Evolutionary conservation across 2,329 filamentous ascomycete species (phyloP), one percentile per base, ranked within the genome.

Genomic region (Fusarium penzigii): DNA sequence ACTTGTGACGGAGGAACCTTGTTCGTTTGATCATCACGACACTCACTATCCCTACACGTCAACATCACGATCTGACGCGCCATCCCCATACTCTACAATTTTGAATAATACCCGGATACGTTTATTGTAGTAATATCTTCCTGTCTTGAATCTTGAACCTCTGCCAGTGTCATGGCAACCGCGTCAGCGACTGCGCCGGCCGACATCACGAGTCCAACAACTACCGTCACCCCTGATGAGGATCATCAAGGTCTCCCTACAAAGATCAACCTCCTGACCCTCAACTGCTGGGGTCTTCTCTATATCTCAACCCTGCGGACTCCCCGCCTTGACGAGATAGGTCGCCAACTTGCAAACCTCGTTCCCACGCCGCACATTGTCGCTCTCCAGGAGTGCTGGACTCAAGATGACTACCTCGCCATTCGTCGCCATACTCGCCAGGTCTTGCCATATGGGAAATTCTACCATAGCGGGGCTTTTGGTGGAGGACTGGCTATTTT

Each of bases 241-340:
- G 69, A 68, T 57, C 63, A 66, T 49, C 58, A 64, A 7, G 40
- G 46, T n/a, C 70, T 66, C 60, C 83, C 81, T 16, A 75, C 75
- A 32, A 80, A 86, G 52, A 82, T 97, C 68, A 87, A 89, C 66
- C 80, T 97, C 62, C 76, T 97, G 59, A 94, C 90, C 5, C 84
- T 96, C 70, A 99, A 99, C 74, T 97, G 92, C 83, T 97, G 94
- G 93, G 94, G 94, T 46, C 85, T 97, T 56, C 93, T 95, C 67
- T 91, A 85, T 75, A 80, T 97, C 66, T 87, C 92, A 46, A 86
- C 87, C 60, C 83, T 89, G 61, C 90, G 92, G 61, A 77, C 82
- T 59, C 87, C 89, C 64, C 90, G 94, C 41, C 82, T 97, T 46
- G 73, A 80, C 29, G 90, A 96, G 70, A 97, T 97, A 66, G 93